phyloP scores from a whole-genome alignment of 176 grass and related monocot genomes.

The Otatea glauca region DNA sequence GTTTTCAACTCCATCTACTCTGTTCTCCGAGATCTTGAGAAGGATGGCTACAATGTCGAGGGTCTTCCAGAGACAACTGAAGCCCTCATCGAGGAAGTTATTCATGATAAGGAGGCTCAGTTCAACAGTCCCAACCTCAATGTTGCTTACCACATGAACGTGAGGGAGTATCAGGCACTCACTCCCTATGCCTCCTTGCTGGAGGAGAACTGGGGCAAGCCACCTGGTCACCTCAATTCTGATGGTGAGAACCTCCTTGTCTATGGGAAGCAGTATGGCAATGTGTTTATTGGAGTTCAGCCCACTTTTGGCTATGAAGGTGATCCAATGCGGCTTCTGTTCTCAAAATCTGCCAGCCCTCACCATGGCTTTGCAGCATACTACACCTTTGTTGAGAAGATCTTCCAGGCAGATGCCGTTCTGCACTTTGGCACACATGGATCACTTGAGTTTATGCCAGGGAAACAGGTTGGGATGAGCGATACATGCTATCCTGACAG shows the following conservation, averaged over 20 bases:
- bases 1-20: constrained; percentile 94
- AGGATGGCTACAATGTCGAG: constrained; percentile 82
- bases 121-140: constrained; percentile 99
- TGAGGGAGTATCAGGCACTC: constrained; percentile 81
- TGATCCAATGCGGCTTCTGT: constrained; percentile 95
- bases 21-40: constrained; percentile 75
- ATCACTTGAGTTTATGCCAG: constrained; percentile 96
- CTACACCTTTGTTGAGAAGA: constrained; percentile 97
- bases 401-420: constrained; percentile 94
- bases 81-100: constrained; percentile 87
- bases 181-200: constrained; percentile 80
- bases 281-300: constrained; percentile 95
- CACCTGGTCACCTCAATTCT: constrained; percentile 94
- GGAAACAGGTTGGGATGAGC: constrained; percentile 98
- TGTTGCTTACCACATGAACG: constrained; percentile 85
- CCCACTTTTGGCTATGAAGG: constrained; percentile 98
- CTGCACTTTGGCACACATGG: constrained; percentile 97
- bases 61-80: constrained; percentile 79
- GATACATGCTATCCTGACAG: constrained; percentile 95
- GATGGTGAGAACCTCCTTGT: constrained; percentile 91
- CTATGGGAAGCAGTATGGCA: constrained; percentile 96
- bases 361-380: constrained; percentile 97
- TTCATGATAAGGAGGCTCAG: constrained; percentile 98
- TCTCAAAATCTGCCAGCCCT: constrained; percentile 95
- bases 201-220: constrained; percentile 98